Evolutionary conservation across 495 filamentous ascomycete genomes (phyloP).

Genomic region (Trichocladium uniseriatum): DNA sequence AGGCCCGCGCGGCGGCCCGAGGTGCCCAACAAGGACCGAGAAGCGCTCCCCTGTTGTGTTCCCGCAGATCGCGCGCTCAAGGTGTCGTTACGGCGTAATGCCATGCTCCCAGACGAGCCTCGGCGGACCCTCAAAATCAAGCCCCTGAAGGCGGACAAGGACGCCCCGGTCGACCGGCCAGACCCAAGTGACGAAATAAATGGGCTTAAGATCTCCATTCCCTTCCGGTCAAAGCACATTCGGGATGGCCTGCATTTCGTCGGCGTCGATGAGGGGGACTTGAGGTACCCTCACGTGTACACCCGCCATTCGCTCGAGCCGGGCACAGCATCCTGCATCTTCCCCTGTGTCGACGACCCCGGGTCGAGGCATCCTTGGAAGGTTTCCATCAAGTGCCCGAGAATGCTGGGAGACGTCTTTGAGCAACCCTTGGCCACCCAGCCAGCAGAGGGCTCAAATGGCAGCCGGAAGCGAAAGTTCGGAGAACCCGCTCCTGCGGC

Average conservation of each 20-base stretch:
- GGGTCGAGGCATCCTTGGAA: constrained; percentile 76
- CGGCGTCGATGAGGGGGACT: constrained; percentile 66
- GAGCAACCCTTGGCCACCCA: constrained; percentile 31
- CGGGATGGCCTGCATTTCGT: constrained; percentile 88
- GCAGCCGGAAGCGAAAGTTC: constrained; percentile 27
- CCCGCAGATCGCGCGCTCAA: constrained; percentile 36
- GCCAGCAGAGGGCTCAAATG: constrained; percentile 12
- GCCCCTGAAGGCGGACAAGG: constrained; percentile 23
- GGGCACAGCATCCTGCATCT: constrained; percentile 74
- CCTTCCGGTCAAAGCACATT: constrained; percentile 63
- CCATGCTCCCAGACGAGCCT: constrained; percentile 26
- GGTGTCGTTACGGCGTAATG: constrained; percentile 31
- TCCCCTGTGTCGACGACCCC: constrained; percentile 84
- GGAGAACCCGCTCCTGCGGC: constrained; percentile 26
- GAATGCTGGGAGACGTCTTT: constrained; percentile 78
- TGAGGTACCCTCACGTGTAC: constrained; percentile 81
- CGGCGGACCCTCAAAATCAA: constrained; percentile 24
- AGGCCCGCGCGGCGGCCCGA: constrained; percentile 44
- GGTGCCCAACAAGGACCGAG: constrained; percentile 31
- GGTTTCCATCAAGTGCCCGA: constrained; percentile 72
- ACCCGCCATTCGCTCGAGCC: constrained; percentile 70
- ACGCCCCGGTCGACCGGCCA: constrained; percentile 21
- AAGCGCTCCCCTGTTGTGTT: constrained; percentile 29
- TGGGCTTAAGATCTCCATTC: constrained; percentile 47
- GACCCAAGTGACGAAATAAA: constrained; percentile 24